phyloP scores from a whole-genome alignment of 1,139 yeast species.

The Kodamaea sp. region DNA sequence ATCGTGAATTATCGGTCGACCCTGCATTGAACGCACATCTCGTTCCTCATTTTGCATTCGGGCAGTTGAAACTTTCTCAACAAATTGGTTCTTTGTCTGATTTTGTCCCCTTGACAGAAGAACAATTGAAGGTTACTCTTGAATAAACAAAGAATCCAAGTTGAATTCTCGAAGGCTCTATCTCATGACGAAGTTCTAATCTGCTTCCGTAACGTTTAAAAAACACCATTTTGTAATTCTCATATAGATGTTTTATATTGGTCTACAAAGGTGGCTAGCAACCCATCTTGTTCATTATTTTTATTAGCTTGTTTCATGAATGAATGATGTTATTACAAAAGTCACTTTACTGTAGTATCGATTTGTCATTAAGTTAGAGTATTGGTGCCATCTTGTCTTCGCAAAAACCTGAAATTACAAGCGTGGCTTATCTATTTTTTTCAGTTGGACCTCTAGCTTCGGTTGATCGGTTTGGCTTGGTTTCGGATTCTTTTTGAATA shows the following conservation, averaged over 20 bases:
- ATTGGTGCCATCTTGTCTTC: too few species aligned
- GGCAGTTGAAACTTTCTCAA: slow-evolving; percentile 29
- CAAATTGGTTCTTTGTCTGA: slow-evolving; percentile 26
- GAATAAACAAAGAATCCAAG: slow-evolving; percentile 24
- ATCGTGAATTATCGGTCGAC: slow-evolving; percentile 45
- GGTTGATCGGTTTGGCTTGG: neutral
- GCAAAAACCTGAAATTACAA: slow-evolving; percentile 21
- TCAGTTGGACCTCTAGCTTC: slow-evolving; percentile 7
- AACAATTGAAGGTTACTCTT: slow-evolving; percentile 38
- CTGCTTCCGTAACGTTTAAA: neutral
- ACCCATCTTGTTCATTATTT: slow-evolving; percentile 1
- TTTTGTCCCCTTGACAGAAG: slow-evolving; percentile 37
- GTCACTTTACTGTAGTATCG: too few species aligned
- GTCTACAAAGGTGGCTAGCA: neutral
- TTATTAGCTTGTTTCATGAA: slow-evolving; percentile 3
- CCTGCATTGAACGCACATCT: slow-evolving; percentile 37
- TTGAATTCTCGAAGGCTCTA: too few species aligned
- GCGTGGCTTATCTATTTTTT: slow-evolving; percentile 34
- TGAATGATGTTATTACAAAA: slow-evolving; percentile 2
- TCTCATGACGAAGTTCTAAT: neutral
- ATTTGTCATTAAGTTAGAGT: too few species aligned
- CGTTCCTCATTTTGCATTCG: slow-evolving; percentile 43
- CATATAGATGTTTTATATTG: neutral
- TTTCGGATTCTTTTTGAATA: slow-evolving; percentile 27
- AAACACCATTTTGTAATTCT: neutral